Conservation (phyloP, 106 monocot species). For the Phalaenopsis equestris region DNA sequence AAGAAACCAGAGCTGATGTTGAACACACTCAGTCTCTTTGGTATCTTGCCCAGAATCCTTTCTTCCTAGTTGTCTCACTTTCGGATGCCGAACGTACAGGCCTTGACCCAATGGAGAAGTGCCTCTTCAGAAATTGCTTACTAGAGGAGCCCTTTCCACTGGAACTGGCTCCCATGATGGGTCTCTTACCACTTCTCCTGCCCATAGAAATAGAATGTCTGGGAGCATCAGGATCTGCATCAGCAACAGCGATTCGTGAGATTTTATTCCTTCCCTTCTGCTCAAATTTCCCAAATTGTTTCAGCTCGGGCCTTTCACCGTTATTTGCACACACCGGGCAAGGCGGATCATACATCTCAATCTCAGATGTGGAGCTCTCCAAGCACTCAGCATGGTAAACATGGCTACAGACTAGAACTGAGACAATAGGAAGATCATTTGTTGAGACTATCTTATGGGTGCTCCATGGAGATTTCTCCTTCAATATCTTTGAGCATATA, state of each 20-base stretch:
- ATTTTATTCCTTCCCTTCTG: conserved; percentile 44
- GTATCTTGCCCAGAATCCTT: conserved; percentile 46
- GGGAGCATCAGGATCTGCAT: conserved; percentile 20
- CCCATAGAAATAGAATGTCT: conserved; percentile 4
- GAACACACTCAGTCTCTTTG: conserved; percentile 12
- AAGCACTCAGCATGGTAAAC: conserved; percentile 89
- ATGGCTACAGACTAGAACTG: conserved; percentile 76
- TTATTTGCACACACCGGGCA: conserved; percentile 60
- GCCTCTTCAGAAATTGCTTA: conserved; percentile 43
- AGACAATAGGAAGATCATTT: conserved; percentile 50
- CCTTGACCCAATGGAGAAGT: conserved; percentile 42
- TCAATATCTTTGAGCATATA: conserved; percentile 63
- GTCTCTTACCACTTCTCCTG: conserved; percentile 16
- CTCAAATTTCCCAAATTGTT: conserved; percentile 30
- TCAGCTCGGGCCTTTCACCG: conserved; percentile 10
- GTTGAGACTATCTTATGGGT: conserved; percentile 37
- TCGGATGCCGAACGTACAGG: conserved; percentile 13
- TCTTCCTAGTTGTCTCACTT: conserved; percentile 31
- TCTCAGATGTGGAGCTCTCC: conserved; percentile 58
- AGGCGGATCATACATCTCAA: conserved; percentile 62
- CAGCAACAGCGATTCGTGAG: conserved; percentile 42
- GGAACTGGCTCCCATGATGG: conserved; percentile 25
- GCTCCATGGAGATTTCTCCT: conserved; percentile 56
- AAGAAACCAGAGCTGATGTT: no score
- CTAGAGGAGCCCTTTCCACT: conserved; percentile 31